Base-by-base conservation (phyloP, 805 yeast species). In the Sugiyamaella lignohabitans region DNA sequence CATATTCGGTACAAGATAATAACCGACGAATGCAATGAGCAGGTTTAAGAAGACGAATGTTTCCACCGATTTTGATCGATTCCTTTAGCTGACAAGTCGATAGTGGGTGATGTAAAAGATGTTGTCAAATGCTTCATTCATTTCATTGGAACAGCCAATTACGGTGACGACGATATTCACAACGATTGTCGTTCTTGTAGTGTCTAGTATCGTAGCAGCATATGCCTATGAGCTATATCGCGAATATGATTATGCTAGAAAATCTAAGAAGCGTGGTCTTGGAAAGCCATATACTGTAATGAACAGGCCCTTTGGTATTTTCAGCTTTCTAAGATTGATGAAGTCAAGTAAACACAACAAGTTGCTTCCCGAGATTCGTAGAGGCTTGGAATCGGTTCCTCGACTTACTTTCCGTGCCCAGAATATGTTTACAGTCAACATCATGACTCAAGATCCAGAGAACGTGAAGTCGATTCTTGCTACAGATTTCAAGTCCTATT, bases 381-480 rank as follows among this genome's bases (percentile, higher is more conserved):
- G 16, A 11, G 18, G 35, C 5, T 20, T 45, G 10, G 21, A 39
- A 6, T 5, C 5, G 3, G 16, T 3, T 20, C 36, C 27, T 11
- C 11, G 2, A 5, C 17, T n/a, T 4, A 45, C 48, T 10, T 20
- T 45, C 23, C 39, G 43, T 16, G 35, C 38, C 30, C 38, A 45
- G 40, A 20, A n/a, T 3, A 35, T 40, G 17, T 45, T 45, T 29
- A 40, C 14, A 17, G 20, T 19, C 17, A 22, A 27, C 24, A 24
- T 45, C 14, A n/a, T 45, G 16, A 45, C 48, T 20, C n/a, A 32
- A n/a, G 65, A 62, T 34, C 63, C 66, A 2, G 64, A 59, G 34
- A 63, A 63, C 45, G 48, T 63, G 47, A 59, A 62, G 51, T 49
- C 64, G 3, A 47, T 63, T 18, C 51, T 62, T 20, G 61, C 67